Conservation (phyloP, 768 basidiomycete species). For the Serendipita vermifera region DNA sequence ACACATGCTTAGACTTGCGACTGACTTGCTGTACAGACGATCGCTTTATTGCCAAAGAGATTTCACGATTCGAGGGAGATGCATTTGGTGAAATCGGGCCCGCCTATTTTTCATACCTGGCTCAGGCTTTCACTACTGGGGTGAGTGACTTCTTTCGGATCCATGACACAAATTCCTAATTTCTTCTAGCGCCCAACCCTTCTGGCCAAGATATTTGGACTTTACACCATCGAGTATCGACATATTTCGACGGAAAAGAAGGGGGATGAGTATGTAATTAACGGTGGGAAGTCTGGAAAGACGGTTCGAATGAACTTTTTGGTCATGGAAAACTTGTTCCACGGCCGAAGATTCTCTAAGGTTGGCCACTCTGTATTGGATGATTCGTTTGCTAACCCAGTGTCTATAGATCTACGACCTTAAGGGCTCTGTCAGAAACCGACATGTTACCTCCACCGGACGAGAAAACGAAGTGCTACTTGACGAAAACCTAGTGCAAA, state of each 20-base stretch:
- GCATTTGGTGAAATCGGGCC: slow-evolving; percentile 96
- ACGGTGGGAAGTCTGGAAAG: slow-evolving; percentile 45
- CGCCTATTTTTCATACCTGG: slow-evolving; percentile 96
- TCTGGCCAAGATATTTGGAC: slow-evolving; percentile 92
- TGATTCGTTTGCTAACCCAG: not conserved
- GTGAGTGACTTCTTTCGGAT: slow-evolving; percentile 32
- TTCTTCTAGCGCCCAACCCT: slow-evolving; percentile 69
- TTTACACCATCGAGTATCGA: slow-evolving; percentile 85
- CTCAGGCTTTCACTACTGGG: slow-evolving; percentile 75
- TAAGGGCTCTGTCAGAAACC: slow-evolving; percentile 90
- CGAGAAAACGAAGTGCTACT: slow-evolving; percentile 86
- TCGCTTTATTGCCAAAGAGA: slow-evolving; percentile 95
- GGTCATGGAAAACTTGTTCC: slow-evolving; percentile 97
- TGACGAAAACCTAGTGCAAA: slow-evolving; percentile 90
- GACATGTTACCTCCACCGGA: slow-evolving; percentile 83
- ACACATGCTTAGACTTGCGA: slow-evolving; percentile 2
- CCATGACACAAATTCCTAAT: slow-evolving; percentile 13
- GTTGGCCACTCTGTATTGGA: slow-evolving; percentile 26
- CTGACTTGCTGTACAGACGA: slow-evolving; percentile 47
- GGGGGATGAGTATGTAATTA: slow-evolving; percentile 9
- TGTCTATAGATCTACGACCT: slow-evolving; percentile 79
- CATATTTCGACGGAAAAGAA: slow-evolving; percentile 62
- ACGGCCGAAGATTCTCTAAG: slow-evolving; percentile 80
- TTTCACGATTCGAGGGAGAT: slow-evolving; percentile 80
- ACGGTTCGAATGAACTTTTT: slow-evolving; percentile 87